Percentiles rank a stretch among this genome's conserved stretches.
These are phyloP conservation scores for Roridomyces roridus DNA, from an alignment of 768 basidiomycete species.

Conservation along the genomic window DNA sequence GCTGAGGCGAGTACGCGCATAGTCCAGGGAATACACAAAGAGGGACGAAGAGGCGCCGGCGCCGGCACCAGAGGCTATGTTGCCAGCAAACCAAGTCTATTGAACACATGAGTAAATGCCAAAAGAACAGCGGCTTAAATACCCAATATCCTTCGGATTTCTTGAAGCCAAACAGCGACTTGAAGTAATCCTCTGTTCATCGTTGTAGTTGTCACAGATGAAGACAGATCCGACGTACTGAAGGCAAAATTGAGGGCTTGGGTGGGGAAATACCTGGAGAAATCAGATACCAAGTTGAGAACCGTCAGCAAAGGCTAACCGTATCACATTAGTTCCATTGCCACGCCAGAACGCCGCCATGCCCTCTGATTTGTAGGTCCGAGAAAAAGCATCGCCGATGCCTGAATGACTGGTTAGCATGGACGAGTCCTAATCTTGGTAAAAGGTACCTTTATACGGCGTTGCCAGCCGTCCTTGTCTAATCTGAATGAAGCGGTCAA, in stretches of 20 bases:
- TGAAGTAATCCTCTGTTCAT: slow-evolving; percentile 75
- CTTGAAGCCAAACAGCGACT: slow-evolving; percentile 88
- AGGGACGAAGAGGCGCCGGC: slow-evolving; percentile 87
- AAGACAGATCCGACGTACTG: slow-evolving; percentile 55
- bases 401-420: slow-evolving; percentile 31
- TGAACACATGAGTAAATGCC: background rate
- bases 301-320: slow-evolving; percentile 57
- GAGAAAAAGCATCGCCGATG: slow-evolving; percentile 73
- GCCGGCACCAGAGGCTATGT: slow-evolving; percentile 84
- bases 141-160: slow-evolving; percentile 85
- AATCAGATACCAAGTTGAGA: background rate
- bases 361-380: slow-evolving; percentile 84
- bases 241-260: slow-evolving; percentile 92
- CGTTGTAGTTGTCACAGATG: slow-evolving; percentile 13
- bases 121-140: background rate
- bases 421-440: background rate
- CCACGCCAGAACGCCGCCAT: slow-evolving; percentile 83
- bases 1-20: slow-evolving; percentile 87
- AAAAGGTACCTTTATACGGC: slow-evolving; percentile 69
- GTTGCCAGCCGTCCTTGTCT: slow-evolving; percentile 83
- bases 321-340: slow-evolving; percentile 92
- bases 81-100: slow-evolving; percentile 75
- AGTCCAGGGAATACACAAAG: slow-evolving; percentile 91
- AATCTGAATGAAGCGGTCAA: slow-evolving; percentile 51
- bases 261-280: slow-evolving; percentile 56